Base-by-base conservation (phyloP, 805 yeast species). In the Lachancea thermotolerans region DNA sequence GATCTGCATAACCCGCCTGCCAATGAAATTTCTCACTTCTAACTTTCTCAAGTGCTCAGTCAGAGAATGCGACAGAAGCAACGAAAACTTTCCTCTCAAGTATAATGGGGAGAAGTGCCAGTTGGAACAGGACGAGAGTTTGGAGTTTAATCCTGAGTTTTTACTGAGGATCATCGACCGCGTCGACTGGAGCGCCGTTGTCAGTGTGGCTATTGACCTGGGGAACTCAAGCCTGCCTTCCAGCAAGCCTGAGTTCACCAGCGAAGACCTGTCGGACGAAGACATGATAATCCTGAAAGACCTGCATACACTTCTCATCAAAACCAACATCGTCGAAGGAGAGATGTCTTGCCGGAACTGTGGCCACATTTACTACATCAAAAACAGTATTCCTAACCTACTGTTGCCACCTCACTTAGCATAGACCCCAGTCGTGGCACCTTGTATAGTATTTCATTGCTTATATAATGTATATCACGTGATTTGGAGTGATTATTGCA, bases 1-100 rank as follows among this genome's bases (percentile, higher is more conserved):
- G 8, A 30, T 4, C 14, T 30, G 33, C 33, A 8, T 30, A 4
- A 12, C 5, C 33, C 33, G 4, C 8, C 33, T 30, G 14, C 37
- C 12, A 28, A 91, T 91, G 99, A 91, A 93, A 69, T 80, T 91
- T 58, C 70, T 93, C 25, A 91, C 99, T n/a, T 86, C 97, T 10
- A 93, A 93, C 66, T 93, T 93, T 66, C 95, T 93, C 50, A 88
- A 84, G 62, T 93, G 99, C 67, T 89, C 98, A 0, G 85, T 88
- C 49, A 82, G 83, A 58, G 57, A 80, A 1, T 93, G 99, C 60
- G 88, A 82, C 37, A 68, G 79, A 11, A 75, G 91, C 5, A 75
- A 77, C 11, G 78, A 79, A 5, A 79, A 95, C 15, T 93, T 89
- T 61, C 99, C 99, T 2, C 73, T 93, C 46, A 72, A 73, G 49